These are phyloP conservation scores for Mycocentrospora acerina DNA, from an alignment of 2,329 filamentous ascomycete species.

Conservation along the genomic window DNA sequence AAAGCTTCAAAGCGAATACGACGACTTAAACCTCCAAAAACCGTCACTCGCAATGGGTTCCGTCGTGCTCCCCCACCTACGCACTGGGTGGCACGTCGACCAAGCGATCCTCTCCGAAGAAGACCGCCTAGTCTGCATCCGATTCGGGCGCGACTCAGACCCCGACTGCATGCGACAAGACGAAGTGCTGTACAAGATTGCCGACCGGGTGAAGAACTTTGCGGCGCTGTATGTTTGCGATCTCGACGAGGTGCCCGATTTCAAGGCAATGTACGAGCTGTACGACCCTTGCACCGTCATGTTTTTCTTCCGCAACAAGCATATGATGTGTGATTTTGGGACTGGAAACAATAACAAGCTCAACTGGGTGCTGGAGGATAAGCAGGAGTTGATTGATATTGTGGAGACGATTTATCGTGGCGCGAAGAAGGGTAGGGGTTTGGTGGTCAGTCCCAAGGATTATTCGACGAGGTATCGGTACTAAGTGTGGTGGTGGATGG, in stretches of 20 bases:
- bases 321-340: constrained; percentile 96
- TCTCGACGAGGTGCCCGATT: constrained; percentile 65
- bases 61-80: constrained; percentile 87
- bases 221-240: constrained; percentile 83
- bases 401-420: constrained; percentile 97
- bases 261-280: constrained; percentile 92
- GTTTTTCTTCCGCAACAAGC: constrained; percentile 98
- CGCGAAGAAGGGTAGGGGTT: constrained; percentile 95
- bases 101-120: constrained; percentile 80
- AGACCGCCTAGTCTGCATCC: constrained; percentile 88
- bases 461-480: constrained; percentile 72
- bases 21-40: neutral
- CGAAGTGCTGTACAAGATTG: constrained; percentile 92
- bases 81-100: constrained; percentile 96
- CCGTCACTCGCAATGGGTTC: constrained; percentile 63
- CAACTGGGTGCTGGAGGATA: constrained; percentile 95
- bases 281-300: constrained; percentile 94
- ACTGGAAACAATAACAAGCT: constrained; percentile 99
- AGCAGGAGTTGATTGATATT: constrained; percentile 98
- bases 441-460: constrained; percentile 93
- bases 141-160: constrained; percentile 86
- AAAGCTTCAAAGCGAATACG: neutral
- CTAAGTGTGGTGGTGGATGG: constrained; percentile 44
- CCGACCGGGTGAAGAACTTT: constrained; percentile 91
- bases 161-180: constrained; percentile 82